phyloP scores from a whole-genome alignment of 768 basidiomycete species.

The Inosperma sp. region DNA sequence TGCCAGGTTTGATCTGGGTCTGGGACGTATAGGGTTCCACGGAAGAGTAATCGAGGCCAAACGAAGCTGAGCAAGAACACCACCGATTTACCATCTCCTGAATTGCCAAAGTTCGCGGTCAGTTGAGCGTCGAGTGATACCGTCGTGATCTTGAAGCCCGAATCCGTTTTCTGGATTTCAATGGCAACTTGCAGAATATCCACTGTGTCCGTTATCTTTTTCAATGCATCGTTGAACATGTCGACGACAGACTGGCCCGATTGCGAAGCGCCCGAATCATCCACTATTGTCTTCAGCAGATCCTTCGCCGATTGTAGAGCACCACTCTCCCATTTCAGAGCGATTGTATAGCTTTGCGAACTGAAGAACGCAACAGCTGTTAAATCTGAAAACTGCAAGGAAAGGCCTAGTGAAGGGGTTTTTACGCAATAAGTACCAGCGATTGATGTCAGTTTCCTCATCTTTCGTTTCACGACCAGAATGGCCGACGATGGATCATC shows the following conservation, averaged over 20 bases:
- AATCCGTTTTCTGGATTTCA: background rate
- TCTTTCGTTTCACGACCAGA: background rate
- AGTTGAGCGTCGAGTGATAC: background rate
- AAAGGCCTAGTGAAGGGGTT: background rate
- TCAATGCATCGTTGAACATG: background rate
- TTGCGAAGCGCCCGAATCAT: background rate
- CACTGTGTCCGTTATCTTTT: background rate
- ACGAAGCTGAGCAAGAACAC: background rate
- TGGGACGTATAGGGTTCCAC: background rate
- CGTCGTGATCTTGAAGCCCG: background rate
- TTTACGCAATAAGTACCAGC: background rate
- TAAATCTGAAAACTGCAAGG: background rate
- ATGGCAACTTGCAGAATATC: background rate
- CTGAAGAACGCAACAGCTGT: background rate
- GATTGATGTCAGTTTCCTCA: background rate
- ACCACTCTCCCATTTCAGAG: background rate
- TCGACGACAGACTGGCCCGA: background rate
- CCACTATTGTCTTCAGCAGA: background rate
- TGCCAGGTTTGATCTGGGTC: background rate
- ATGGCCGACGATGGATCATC: background rate
- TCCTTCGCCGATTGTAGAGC: background rate
- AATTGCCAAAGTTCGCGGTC: background rate
- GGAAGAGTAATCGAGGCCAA: background rate
- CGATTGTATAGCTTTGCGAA: background rate
- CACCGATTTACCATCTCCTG: background rate